phyloP scores from a whole-genome alignment of 2,329 filamentous ascomycete species.

The Curvularia eragrostidis region DNA sequence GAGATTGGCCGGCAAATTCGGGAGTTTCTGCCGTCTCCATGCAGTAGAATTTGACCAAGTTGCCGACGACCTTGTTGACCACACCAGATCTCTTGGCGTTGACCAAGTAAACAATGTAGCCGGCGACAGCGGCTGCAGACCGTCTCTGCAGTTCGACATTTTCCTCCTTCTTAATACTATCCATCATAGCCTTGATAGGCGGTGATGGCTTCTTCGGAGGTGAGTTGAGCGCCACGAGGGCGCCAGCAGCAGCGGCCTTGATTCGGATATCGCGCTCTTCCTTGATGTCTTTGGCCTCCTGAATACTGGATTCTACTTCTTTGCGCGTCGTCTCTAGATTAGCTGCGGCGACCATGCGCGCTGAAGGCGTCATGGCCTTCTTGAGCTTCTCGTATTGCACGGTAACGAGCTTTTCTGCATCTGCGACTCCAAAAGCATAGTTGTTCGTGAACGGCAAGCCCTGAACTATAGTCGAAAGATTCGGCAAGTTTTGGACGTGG shows the following conservation, averaged over 20 bases:
- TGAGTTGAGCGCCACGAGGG: conserved; percentile 83
- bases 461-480: conserved; percentile 88
- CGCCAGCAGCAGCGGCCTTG: conserved; percentile 83
- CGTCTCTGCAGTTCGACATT: conserved; percentile 86
- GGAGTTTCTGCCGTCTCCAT: conserved; percentile 97
- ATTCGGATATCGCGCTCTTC: conserved; percentile 84
- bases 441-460: conserved; percentile 91
- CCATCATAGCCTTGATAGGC: conserved; percentile 97
- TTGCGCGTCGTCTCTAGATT: conserved; percentile 79
- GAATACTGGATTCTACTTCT: conserved; percentile 73
- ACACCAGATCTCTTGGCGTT: conserved; percentile 79
- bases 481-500: conserved; percentile 68
- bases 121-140: conserved; percentile 83
- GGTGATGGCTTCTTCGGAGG: conserved; percentile 92
- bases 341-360: conserved; percentile 82
- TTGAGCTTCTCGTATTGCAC: conserved; percentile 88
- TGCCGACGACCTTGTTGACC: conserved; percentile 94
- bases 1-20: conserved; percentile 85
- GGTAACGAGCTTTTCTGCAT: conserved; percentile 85
- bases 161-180: conserved; percentile 94
- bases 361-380: conserved; percentile 85
- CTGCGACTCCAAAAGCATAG: conserved; percentile 85
- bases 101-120: conserved; percentile 85
- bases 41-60: conserved; percentile 96
- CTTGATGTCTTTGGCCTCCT: conserved; percentile 80